Base-by-base conservation (phyloP, 345 rosid genomes). In the Eucalyptus pauciflora region DNA sequence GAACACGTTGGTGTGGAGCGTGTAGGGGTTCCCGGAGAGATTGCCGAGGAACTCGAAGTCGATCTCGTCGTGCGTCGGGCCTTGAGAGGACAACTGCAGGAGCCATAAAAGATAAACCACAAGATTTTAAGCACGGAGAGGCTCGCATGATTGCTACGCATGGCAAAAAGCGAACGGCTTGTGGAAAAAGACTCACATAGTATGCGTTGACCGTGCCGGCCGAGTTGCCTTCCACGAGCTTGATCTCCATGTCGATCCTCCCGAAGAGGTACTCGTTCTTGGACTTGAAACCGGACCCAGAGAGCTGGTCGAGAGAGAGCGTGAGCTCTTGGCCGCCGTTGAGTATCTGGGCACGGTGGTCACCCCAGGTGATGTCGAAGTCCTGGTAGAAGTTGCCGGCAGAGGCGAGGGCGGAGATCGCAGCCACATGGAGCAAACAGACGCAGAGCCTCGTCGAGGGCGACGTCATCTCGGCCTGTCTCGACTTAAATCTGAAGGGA, bases 221-320 rank as follows among this genome's bases (percentile, higher is more conserved):
- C 12, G 96, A 94, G 89, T 95, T 93, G 20, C 95, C 94, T 6
- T 94, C 92, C 41, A 94, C 94, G 52, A 94, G 95, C 45, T 94
- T 94, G 86, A 95, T 87, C 88, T 95, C 93, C 96, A 92, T 93
- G 88, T 93, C 94, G 76, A 93, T 90, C 91, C 94, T 90, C 50
- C 94, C 95, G 69, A 90, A 93, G 43, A 94, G 58, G 90, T 91
- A 95, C 27, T 93, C 94, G 31, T 91, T 93, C 91, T 90, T 93
- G 89, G 96, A 95, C 85, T 95, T 93, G 80, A 95, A 94, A 3
- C 96, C 96, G 4, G 96, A 95, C 13, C 96, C 95, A 13, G 96
- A 94, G 48, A 67, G 51, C 80, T 91, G 91, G 86, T 94, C 96
- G 5, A 94, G 94, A 31, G 56, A 45, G 50, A 89, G 87, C 24